These are phyloP conservation scores for Tolypocladium capitatum DNA, from an alignment of 2,329 filamentous ascomycete genomes.

Conservation along the genomic window DNA sequence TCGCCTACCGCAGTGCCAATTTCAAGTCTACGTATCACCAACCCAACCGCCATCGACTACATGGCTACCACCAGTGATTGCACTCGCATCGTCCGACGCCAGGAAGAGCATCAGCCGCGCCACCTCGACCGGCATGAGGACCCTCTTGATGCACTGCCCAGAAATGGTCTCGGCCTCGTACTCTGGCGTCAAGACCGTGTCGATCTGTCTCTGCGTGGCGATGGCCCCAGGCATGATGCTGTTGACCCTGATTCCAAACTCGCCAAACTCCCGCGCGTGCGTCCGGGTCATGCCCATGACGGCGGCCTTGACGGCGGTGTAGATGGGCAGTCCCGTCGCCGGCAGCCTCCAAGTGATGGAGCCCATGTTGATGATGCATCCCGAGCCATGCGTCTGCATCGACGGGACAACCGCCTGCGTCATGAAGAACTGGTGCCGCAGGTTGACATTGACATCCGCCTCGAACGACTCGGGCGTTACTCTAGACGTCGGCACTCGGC, in stretches of 20 bases:
- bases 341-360: constrained; percentile 32
- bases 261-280: constrained; percentile 39
- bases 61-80: constrained; percentile 28
- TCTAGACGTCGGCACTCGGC: constrained; percentile 15
- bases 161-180: constrained; percentile 23
- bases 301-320: constrained; percentile 39
- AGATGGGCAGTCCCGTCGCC: constrained; percentile 31
- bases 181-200: constrained; percentile 29
- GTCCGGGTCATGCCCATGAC: constrained; percentile 42
- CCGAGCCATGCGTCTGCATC: constrained; percentile 24
- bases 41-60: constrained; percentile 20
- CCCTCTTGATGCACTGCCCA: constrained; percentile 27
- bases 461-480: constrained; percentile 30
- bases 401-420: constrained; percentile 57
- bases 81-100: constrained; percentile 31
- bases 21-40: constrained; percentile 5
- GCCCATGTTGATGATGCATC: constrained; percentile 44
- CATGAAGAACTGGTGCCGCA: constrained; percentile 45
- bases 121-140: constrained; percentile 28
- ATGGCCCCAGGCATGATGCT: constrained; percentile 36
- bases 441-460: constrained; percentile 27
- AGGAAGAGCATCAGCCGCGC: constrained; percentile 32
- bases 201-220: constrained; percentile 29
- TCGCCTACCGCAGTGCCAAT: no score
- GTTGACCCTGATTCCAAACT: constrained; percentile 32